Evolutionary conservation across 371 early-diverging fungal genomes (phyloP).

Genomic region (Nosema bombycis): DNA sequence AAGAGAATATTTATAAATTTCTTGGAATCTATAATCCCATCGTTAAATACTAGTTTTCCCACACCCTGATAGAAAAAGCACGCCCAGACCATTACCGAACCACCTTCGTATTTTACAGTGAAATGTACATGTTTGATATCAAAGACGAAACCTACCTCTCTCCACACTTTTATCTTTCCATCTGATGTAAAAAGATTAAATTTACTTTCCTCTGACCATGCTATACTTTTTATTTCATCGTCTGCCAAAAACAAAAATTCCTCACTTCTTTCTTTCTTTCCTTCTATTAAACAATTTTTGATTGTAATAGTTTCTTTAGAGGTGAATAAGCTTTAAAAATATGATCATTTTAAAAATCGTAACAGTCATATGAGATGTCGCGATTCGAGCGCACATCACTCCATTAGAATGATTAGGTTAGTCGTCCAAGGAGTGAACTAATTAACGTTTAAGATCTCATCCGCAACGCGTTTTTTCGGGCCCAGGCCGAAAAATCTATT

Average conservation of each 20-base stretch:
- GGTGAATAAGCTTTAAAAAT: no score
- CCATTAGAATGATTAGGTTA: no score
- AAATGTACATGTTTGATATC: not conserved
- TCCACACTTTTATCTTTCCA: not conserved
- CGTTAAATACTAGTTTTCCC: not conserved
- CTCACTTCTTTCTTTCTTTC: no score
- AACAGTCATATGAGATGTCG: no score
- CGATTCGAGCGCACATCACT: no score
- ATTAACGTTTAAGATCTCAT: no score
- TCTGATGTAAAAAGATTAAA: not conserved
- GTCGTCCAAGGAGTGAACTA: no score
- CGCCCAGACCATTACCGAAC: not conserved
- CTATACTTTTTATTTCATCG: not conserved
- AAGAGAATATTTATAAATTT: not conserved
- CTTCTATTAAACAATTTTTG: no score
- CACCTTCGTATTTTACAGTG: not conserved
- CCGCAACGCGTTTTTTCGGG: no score
- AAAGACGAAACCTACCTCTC: not conserved
- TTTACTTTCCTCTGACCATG: not conserved
- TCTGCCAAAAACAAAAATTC: not conserved
- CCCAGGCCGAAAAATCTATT: no score
- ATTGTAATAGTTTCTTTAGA: no score
- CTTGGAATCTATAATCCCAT: not conserved
- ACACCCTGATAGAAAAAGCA: not conserved
- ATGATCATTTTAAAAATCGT: no score